A percentile compares a stretch with the other conserved stretches of the same genome.
phyloP scores from a whole-genome alignment of 768 basidiomycete genomes.

The Hericium rajendrae region DNA sequence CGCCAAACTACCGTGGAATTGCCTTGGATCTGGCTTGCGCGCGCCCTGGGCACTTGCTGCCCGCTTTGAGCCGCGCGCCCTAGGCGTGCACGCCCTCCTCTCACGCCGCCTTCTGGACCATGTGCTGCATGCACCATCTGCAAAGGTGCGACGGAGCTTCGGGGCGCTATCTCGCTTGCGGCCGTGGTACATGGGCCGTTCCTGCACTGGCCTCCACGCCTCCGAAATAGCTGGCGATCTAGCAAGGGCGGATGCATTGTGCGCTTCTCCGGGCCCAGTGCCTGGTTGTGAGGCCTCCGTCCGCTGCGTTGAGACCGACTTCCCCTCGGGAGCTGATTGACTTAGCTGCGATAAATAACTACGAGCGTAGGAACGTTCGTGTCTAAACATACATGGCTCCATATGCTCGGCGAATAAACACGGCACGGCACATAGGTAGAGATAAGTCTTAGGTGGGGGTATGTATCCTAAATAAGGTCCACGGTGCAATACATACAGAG shows the following conservation, averaged over 20 bases:
- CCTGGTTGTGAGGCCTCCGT: neutral
- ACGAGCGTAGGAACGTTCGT: neutral
- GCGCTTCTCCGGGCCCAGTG: neutral
- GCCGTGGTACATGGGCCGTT: neutral
- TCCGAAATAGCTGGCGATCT: neutral
- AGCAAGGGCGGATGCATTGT: neutral
- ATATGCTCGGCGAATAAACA: neutral
- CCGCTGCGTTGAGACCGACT: neutral
- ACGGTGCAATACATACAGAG: neutral
- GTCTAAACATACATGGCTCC: neutral
- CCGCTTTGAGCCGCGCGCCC: neutral
- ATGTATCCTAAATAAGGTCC: neutral
- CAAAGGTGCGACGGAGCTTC: neutral
- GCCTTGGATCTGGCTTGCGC: neutral
- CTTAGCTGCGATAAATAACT: neutral
- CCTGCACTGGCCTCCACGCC: neutral
- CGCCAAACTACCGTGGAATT: neutral
- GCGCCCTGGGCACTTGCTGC: neutral
- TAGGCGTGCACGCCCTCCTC: neutral
- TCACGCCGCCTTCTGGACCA: neutral
- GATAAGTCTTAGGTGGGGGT: neutral
- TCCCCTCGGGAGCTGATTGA: neutral
- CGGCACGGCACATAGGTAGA: neutral
- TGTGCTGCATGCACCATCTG: constrained; percentile 2
- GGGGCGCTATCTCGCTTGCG: neutral